phyloP scores from a whole-genome alignment of 306 rosid genomes.

The Astragalus glycyphyllos region DNA sequence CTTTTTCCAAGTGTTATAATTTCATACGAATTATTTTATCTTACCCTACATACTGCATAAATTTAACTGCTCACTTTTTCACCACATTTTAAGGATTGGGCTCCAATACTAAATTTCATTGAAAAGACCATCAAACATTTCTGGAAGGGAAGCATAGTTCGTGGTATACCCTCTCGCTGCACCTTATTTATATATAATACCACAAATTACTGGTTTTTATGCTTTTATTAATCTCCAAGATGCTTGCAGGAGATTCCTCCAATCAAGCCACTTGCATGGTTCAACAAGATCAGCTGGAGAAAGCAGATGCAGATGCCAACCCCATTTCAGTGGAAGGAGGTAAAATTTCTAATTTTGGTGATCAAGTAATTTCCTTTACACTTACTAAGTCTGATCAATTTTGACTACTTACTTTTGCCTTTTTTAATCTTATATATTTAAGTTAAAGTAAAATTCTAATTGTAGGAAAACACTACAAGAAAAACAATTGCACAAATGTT shows the following conservation, averaged over 20 bases:
- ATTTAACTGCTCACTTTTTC: conserved; percentile 32
- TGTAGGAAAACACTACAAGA: conserved; percentile 3
- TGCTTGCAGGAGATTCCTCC: conserved; percentile 51
- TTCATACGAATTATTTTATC: conserved; percentile 32
- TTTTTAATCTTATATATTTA: conserved; percentile 22
- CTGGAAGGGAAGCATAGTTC: conserved; percentile 58
- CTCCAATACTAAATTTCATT: conserved; percentile 59
- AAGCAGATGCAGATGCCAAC: conserved; percentile 49
- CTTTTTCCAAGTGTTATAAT: conserved; percentile 12
- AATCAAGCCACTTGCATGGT: conserved; percentile 39
- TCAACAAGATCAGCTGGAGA: conserved; percentile 45
- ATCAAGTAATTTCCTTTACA: conserved; percentile 33
- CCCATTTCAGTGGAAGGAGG: conserved; percentile 53
- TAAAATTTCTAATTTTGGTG: conserved; percentile 41
- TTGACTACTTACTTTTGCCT: conserved; percentile 21
- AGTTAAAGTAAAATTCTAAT: conserved; percentile 21
- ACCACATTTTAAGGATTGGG: conserved; percentile 70
- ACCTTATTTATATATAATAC: conserved; percentile 37
- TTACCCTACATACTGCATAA: background rate
- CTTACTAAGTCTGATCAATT: conserved; percentile 35
- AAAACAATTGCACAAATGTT: conserved; percentile 19
- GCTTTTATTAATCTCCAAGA: conserved; percentile 41
- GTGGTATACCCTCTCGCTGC: conserved; percentile 57
- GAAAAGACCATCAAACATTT: conserved; percentile 63
- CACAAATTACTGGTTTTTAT: conserved; percentile 24